phyloP scores from a whole-genome alignment of 257 asterid species.

The Ilex aquifolium region DNA sequence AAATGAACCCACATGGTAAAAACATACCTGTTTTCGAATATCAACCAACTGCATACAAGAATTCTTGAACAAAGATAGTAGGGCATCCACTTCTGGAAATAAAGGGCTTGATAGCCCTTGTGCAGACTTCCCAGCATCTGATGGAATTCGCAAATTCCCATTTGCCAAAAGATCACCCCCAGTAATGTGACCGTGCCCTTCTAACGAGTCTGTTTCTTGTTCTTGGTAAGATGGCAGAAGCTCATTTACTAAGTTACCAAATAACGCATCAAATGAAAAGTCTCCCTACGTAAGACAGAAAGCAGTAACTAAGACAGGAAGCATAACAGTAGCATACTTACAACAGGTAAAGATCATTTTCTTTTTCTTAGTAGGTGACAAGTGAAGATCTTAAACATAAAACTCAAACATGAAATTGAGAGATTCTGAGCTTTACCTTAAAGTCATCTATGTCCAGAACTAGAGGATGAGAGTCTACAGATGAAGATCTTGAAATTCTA shows the following conservation, averaged over 20 bases:
- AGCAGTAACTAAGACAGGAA: neutral
- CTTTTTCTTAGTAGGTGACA: neutral
- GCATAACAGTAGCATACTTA: slow-evolving; percentile 10
- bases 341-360: neutral
- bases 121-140: slow-evolving; percentile 55
- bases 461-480: slow-evolving; percentile 57
- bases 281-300: slow-evolving; percentile 56
- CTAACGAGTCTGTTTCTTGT: slow-evolving; percentile 59
- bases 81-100: slow-evolving; percentile 92
- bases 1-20: neutral
- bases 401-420: neutral
- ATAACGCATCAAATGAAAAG: slow-evolving; percentile 89
- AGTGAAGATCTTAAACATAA: too few relatives aligned
- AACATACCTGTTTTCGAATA: slow-evolving; percentile 73
- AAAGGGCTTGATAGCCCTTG: slow-evolving; percentile 56
- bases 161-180: slow-evolving; percentile 51
- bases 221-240: slow-evolving; percentile 83
- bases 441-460: slow-evolving; percentile 87
- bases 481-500: slow-evolving; percentile 46
- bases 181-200: slow-evolving; percentile 46
- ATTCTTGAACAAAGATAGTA: slow-evolving; percentile 74
- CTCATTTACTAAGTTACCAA: slow-evolving; percentile 83
- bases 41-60: slow-evolving; percentile 80
- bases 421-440: slow-evolving; percentile 47
- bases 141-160: slow-evolving; percentile 63